phyloP scores from a whole-genome alignment of 2,329 filamentous ascomycete species.

The Colletotrichum orchidophilum region DNA sequence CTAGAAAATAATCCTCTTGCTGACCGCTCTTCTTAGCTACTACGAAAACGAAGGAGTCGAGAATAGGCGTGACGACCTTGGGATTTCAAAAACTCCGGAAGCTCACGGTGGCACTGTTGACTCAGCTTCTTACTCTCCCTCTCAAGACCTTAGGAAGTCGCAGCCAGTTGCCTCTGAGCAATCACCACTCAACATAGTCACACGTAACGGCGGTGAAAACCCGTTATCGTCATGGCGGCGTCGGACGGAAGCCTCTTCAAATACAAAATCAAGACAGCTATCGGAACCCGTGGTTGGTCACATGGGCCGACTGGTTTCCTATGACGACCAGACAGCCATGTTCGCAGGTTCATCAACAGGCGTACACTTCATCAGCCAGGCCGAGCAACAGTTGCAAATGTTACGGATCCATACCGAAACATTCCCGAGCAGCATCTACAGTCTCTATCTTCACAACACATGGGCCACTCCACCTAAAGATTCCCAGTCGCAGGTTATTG shows the following conservation, averaged over 20 bases:
- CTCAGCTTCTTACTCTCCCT: background rate
- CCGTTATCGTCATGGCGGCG: background rate
- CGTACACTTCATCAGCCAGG: slow-evolving; percentile 40
- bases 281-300: slow-evolving; percentile 37
- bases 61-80: background rate
- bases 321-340: slow-evolving; percentile 37
- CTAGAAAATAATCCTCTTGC: background rate
- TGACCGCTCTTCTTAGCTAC: slow-evolving; percentile 2
- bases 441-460: slow-evolving; percentile 35
- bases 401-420: slow-evolving; percentile 36
- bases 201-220: background rate
- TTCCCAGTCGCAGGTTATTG: background rate
- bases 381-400: slow-evolving; percentile 39
- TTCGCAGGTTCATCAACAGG: slow-evolving; percentile 40
- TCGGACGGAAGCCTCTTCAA: background rate
- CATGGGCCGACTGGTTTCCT: slow-evolving; percentile 38
- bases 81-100: background rate
- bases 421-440: slow-evolving; percentile 38
- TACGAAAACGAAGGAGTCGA: slow-evolving; percentile 25
- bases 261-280: background rate
- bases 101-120: background rate
- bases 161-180: background rate
- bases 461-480: slow-evolving; percentile 29
- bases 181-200: background rate
- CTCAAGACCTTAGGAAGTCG: background rate